phyloP scores from a whole-genome alignment of 495 filamentous ascomycete genomes.

The Neurospora discreta region DNA sequence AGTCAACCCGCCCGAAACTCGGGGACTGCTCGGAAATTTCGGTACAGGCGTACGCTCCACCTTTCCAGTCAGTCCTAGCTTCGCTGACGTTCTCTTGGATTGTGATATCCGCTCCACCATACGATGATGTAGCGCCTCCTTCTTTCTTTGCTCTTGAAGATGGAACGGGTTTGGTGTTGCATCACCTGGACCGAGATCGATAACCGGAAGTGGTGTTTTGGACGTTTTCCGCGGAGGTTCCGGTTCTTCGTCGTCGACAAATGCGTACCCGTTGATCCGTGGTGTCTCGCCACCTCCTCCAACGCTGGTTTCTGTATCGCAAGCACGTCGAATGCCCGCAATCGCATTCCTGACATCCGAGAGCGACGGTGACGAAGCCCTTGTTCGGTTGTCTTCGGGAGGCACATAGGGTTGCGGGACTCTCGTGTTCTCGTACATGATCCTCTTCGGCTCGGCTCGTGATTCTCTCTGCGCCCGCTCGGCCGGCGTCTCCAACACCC shows the following conservation, averaged over 20 bases:
- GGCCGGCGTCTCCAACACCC: slow-evolving; percentile 50
- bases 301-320: slow-evolving; percentile 55
- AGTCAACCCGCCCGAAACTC: slow-evolving; percentile 47
- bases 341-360: slow-evolving; percentile 82
- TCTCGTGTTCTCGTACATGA: slow-evolving; percentile 76
- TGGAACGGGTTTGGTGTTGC: slow-evolving; percentile 70
- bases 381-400: slow-evolving; percentile 12
- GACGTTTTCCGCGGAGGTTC: slow-evolving; percentile 16
- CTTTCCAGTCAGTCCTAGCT: slow-evolving; percentile 40
- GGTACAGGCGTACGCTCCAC: slow-evolving; percentile 53
- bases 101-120: slow-evolving; percentile 82
- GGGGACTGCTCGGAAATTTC: slow-evolving; percentile 66
- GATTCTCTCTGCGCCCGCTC: slow-evolving; percentile 61
- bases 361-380: slow-evolving; percentile 69
- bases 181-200: slow-evolving; percentile 48
- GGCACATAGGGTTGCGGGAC: slow-evolving; percentile 36
- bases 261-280: slow-evolving; percentile 82
- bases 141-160: slow-evolving; percentile 59
- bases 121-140: slow-evolving; percentile 76
- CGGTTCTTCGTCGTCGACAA: slow-evolving; percentile 72
- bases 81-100: slow-evolving; percentile 47
- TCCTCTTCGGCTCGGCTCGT: slow-evolving; percentile 61
- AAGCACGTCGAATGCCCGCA: slow-evolving; percentile 54
- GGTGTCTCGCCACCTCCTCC: slow-evolving; percentile 64
- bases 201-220: slow-evolving; percentile 11